Evolutionary conservation across 2,329 filamentous ascomycete genomes (phyloP), one percentile per base, ranked within the genome.

Genomic region (Talaromyces funiculosus): DNA sequence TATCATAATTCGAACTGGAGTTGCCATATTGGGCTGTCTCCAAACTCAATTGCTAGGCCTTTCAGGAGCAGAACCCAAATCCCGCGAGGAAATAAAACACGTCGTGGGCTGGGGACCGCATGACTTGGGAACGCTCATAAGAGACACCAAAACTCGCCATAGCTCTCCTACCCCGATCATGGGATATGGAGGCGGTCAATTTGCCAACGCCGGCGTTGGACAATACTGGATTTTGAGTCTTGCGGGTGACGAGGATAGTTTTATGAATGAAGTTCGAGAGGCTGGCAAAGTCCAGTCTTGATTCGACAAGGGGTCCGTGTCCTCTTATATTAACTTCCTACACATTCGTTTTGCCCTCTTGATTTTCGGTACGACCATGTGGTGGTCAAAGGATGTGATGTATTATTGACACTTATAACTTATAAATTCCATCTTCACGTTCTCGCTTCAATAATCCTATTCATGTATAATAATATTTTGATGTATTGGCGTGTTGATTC

Each of bases 1-100:
- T 22, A 74, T 78, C 47, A 70, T 80, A 61, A 76, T 80, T 53
- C 76, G 75, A 29, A 71, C 77, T 2, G 78, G 76, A 2, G 75
- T 79, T 37, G 77, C 77, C 2, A 64, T 77, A 29, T 66, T 80
- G 4, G 77, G 78, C 22, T 72, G 73, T 60, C 68, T 80, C 12
- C 75, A 79, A 63, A 55, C 72, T 2, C 77, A 78, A 61, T 61
- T 80, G 0, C 73, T 77, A 54, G 71, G 71, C 4, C 72, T 79
- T 54, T 40, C 45, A 45, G 69, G 68, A 20, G 66, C 72, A 2
- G 72, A 77, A 54, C 71, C 77, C 26, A 68, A 77, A 59, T 70
- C 73, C 42, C 72, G 72, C 51, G 62, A 68, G 12, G 62, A 69
- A 1, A 66, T 73, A 22, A 69, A 68, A 35, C 66, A 72, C 37